Percentiles rank a stretch among this genome's conserved stretches.
Conservation (phyloP, 108 stramenopile species). For the Nitzschia sp. region DNA sequence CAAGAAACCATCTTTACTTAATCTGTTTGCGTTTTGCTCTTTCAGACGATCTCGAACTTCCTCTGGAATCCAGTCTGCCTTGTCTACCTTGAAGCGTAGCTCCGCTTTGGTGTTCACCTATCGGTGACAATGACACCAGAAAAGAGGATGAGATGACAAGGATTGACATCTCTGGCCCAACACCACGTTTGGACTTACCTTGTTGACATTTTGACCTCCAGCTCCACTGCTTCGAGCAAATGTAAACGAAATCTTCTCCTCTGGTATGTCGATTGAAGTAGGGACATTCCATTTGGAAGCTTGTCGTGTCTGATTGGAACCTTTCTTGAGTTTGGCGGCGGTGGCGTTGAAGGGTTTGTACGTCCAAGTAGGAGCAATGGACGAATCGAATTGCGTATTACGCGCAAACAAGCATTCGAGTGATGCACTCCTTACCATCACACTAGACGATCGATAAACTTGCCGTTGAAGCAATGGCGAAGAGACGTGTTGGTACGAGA, state of each 20-base stretch:
- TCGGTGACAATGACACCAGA: background rate
- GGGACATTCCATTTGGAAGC: slow-evolving; percentile 72
- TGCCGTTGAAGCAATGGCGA: no score
- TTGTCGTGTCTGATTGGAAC: slow-evolving; percentile 17
- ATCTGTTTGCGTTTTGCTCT: slow-evolving; percentile 70
- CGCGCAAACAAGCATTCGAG: no score
- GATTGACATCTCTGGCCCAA: no score
- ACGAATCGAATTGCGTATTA: no score
- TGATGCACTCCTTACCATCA: no score
- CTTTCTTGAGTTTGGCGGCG: background rate
- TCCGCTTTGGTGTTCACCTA: slow-evolving; percentile 85
- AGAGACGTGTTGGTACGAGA: no score
- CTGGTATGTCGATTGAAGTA: slow-evolving; percentile 57
- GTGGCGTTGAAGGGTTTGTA: slow-evolving; percentile 43
- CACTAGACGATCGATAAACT: no score
- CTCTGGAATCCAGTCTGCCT: slow-evolving; percentile 73
- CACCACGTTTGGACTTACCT: slow-evolving; percentile 27
- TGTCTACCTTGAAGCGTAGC: slow-evolving; percentile 72
- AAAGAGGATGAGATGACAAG: no score
- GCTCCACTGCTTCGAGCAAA: slow-evolving; percentile 68
- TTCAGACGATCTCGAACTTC: slow-evolving; percentile 77
- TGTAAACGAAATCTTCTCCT: slow-evolving; percentile 53
- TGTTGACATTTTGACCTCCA: slow-evolving; percentile 96
- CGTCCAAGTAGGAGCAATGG: slow-evolving; percentile 50
- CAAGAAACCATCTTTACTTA: slow-evolving; percentile 84